phyloP scores from a whole-genome alignment of 2,329 filamentous ascomycete genomes.

The Aureobasidium leucospermi region DNA sequence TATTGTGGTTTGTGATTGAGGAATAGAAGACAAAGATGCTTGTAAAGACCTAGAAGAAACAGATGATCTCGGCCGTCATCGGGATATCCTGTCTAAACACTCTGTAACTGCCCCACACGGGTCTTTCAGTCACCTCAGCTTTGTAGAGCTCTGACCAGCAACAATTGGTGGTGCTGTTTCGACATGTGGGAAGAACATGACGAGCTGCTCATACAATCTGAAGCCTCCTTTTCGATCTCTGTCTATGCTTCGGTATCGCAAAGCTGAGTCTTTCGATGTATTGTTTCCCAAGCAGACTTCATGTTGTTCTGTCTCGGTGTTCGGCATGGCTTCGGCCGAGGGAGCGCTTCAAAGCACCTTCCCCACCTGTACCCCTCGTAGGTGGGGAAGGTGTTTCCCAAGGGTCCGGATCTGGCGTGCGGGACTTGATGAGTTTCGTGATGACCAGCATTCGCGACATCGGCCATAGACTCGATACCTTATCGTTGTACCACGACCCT shows the following conservation, averaged over 20 bases:
- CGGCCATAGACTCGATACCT: not conserved
- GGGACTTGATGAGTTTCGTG: constrained; percentile 4
- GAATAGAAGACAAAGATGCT: not conserved
- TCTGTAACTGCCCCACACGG: constrained; percentile 10
- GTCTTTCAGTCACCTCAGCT: not conserved
- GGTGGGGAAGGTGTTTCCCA: constrained; percentile 4
- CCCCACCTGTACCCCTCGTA: constrained; percentile 6
- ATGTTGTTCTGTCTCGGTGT: not conserved
- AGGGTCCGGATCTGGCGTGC: not conserved
- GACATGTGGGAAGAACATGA: not conserved
- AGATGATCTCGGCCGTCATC: constrained; percentile 5
- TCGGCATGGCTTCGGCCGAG: not conserved
- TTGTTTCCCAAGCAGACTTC: not conserved
- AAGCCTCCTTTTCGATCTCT: not conserved
- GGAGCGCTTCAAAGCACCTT: not conserved
- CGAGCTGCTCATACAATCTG: not conserved
- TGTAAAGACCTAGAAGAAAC: not conserved
- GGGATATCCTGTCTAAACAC: constrained; percentile 4
- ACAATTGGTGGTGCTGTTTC: constrained; percentile 3
- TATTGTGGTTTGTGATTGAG: not conserved
- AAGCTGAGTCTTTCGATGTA: too few relatives aligned
- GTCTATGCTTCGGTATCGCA: too few relatives aligned
- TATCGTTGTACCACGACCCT: not conserved
- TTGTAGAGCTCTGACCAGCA: constrained; percentile 12
- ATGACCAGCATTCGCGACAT: constrained; percentile 1